Conservation (phyloP, 441 rosid genomes). For the Gossypium laxum region DNA sequence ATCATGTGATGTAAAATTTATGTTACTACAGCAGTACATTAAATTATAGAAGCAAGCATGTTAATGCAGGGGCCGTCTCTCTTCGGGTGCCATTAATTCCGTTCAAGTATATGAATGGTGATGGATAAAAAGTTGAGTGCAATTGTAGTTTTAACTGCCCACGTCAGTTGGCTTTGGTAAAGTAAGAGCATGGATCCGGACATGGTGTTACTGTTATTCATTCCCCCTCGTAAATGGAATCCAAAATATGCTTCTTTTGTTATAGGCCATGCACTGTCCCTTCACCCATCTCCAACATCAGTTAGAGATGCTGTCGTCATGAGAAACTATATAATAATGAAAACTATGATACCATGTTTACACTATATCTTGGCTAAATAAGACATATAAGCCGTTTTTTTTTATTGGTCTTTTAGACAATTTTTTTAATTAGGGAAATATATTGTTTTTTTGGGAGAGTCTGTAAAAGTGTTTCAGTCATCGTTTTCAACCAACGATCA, state of each 20-base stretch:
- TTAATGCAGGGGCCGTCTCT: conserved; percentile 11
- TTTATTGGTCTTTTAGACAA: no score
- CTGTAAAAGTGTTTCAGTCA: no score
- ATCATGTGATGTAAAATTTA: conserved; percentile 21
- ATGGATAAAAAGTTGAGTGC: not conserved
- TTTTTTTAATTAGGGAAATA: no score
- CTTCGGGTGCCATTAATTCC: not conserved
- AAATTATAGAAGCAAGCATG: not conserved
- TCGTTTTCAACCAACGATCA: no score
- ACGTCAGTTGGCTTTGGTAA: not conserved
- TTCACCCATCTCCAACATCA: not conserved
- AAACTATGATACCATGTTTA: not conserved
- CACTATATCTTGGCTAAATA: not conserved
- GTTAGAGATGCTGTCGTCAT: not conserved
- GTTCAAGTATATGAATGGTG: not conserved
- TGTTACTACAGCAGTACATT: conserved; percentile 1
- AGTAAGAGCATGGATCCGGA: not conserved
- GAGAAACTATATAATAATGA: not conserved
- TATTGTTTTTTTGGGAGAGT: no score
- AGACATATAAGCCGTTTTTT: no score
- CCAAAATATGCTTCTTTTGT: not conserved
- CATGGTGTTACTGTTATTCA: not conserved
- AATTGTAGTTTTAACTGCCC: not conserved
- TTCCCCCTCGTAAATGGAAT: not conserved
- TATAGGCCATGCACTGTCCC: not conserved